Base-by-base conservation (phyloP, 1,139 yeast species). In the Geotrichum candidum region DNA sequence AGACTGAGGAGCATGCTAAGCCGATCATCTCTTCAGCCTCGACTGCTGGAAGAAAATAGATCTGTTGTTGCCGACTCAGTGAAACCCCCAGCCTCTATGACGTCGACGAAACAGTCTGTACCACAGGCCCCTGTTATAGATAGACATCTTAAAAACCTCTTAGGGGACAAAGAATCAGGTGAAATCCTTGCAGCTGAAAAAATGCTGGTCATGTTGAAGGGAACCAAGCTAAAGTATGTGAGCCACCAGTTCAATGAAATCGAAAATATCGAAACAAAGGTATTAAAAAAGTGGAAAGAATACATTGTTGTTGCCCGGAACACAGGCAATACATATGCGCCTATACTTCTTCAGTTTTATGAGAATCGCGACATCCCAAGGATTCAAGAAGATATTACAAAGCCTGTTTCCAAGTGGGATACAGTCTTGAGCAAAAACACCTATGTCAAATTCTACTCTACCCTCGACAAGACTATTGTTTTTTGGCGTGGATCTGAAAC, bases 241-340 rank as follows among this genome's bases (percentile, higher is more conserved):
- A 75, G 76, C 15, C 57, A 65, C 2, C 70, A 70, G 6, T 76
- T 76, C 60, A 76, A 77, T 27, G 88, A 84, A 63, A 74, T 75
- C 18, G 86, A 82, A 61, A 76, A 81, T 1, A 76, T 80, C 51
- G 84, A 82, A 60, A 77, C 89, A 0, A 74, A 86, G 57, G 78
- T 88, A 1, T 65, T 78, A n/a, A 90, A 87, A 63, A 76, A 90
- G 55, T 90, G 96, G 94, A 82, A 81, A 63, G 96, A 90, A 70
- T 87, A 84, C 69, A 74, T 83, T 45, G 85, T 87, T 1, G 88
- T 87, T 3, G 83, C 87, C 0, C 76, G 94, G 62, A 82, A 83
- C 53, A 82, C 88, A 0, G 84, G 82, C 31, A 74, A 78, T 61
- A 60, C 69, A 0, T 76, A 73, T 1, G 74, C 75, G 9, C 89